These are phyloP conservation scores for Acer negundo DNA, from an alignment of 345 rosid genomes.

Conservation along the genomic window DNA sequence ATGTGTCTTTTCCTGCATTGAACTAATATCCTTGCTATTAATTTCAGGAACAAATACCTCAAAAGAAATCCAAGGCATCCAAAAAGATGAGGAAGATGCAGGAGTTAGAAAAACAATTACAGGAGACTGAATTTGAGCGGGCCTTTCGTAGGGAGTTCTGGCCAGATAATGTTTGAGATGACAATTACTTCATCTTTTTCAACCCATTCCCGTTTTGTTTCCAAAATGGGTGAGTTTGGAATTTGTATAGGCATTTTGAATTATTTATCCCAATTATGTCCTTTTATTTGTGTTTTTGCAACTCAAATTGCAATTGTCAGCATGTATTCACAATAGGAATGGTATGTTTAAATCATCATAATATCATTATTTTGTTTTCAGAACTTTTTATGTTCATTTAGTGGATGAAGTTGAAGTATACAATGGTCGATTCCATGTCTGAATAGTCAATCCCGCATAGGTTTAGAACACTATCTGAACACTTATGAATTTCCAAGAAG, in stretches of 20 bases:
- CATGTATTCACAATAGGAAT: neutral
- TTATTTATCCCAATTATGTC: neutral
- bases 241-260: neutral
- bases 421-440: neutral
- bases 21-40: neutral
- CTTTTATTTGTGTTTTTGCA: neutral
- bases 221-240: neutral
- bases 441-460: neutral
- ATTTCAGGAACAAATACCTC: slow-evolving; percentile 47
- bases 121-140: slow-evolving; percentile 75
- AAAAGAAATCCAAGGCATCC: slow-evolving; percentile 56
- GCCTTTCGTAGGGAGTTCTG: slow-evolving; percentile 87
- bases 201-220: neutral
- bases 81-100: slow-evolving; percentile 74
- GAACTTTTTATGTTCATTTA: neutral
- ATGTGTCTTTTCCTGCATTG: neutral
- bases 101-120: slow-evolving; percentile 59
- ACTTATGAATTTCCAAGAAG: neutral
- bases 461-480: neutral
- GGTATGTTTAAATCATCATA: neutral
- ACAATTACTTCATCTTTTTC: neutral
- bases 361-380: neutral
- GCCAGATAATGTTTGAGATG: slow-evolving; percentile 83
- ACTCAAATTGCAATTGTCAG: neutral
- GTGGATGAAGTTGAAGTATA: neutral